Conservation (phyloP, 2,329 filamentous ascomycete species). For the Dothistroma pini region DNA sequence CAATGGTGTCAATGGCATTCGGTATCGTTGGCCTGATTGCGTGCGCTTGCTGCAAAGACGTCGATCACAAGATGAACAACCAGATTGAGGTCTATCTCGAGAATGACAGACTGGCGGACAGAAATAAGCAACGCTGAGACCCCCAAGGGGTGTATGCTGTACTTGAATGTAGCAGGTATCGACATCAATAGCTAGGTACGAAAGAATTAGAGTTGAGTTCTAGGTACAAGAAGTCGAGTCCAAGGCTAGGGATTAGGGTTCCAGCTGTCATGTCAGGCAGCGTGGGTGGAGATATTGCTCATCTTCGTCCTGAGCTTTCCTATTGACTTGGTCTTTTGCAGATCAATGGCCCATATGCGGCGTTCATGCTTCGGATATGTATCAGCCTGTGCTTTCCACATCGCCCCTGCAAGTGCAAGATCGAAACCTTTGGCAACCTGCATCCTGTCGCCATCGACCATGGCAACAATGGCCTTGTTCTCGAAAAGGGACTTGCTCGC, state of each 20-base stretch:
- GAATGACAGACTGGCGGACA: conserved; percentile 24
- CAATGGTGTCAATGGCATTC: conserved; percentile 22
- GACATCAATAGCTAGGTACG: background rate
- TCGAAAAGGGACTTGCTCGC: background rate
- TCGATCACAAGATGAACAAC: conserved; percentile 23
- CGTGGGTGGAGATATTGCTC: background rate
- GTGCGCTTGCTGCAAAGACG: conserved; percentile 23
- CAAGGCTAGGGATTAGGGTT: background rate
- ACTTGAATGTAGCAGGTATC: background rate
- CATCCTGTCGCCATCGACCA: background rate
- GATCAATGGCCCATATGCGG: background rate
- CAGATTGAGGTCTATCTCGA: conserved; percentile 34
- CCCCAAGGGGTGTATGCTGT: background rate
- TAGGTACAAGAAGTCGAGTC: background rate
- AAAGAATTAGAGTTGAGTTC: background rate
- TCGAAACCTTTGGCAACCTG: background rate
- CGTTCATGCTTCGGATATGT: background rate
- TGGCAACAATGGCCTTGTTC: background rate
- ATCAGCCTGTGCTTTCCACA: background rate
- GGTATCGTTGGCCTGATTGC: conserved; percentile 22
- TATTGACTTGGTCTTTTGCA: background rate
- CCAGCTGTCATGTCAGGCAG: background rate
- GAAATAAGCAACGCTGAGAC: conserved; percentile 20
- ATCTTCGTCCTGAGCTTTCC: background rate
- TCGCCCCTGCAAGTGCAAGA: background rate